Evolutionary conservation across 345 rosid genomes (phyloP).

Genomic region (Boechera divaricarpa): DNA sequence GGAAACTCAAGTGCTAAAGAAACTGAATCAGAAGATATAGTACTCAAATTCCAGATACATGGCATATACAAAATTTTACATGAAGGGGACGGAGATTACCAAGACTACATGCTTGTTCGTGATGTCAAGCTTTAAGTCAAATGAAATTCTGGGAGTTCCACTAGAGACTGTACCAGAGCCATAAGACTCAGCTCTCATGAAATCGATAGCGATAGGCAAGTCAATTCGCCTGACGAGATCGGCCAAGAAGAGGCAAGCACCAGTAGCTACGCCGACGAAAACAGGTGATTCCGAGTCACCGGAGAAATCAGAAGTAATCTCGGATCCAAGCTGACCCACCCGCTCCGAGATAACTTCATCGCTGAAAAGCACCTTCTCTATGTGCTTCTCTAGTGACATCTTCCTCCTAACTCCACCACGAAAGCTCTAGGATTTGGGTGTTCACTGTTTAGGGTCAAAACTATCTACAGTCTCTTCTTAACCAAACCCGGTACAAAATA

Average conservation of each 20-base stretch:
- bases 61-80: neutral
- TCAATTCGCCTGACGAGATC: slow-evolving; percentile 71
- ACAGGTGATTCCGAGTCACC: slow-evolving; percentile 55
- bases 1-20: neutral
- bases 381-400: slow-evolving; percentile 66
- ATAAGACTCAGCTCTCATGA: slow-evolving; percentile 76
- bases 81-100: slow-evolving; percentile 49
- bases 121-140: slow-evolving; percentile 72
- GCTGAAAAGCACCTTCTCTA: slow-evolving; percentile 67
- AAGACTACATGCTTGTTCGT: slow-evolving; percentile 67
- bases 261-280: slow-evolving; percentile 88
- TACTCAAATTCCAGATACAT: neutral
- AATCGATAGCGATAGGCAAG: slow-evolving; percentile 65
- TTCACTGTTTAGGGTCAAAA: neutral
- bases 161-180: slow-evolving; percentile 70
- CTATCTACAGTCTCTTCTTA: neutral
- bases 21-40: neutral
- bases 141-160: slow-evolving; percentile 65
- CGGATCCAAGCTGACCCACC: slow-evolving; percentile 62
- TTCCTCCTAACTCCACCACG: neutral
- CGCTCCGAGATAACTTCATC: slow-evolving; percentile 59
- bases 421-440: slow-evolving; percentile 7
- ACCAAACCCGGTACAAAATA: slow-evolving; percentile 15
- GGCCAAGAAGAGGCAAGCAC: slow-evolving; percentile 81
- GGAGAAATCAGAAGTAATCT: slow-evolving; percentile 59